These are phyloP conservation scores for Rehmannia glutinosa DNA, from an alignment of 257 asterid species.

Conservation along the genomic window DNA sequence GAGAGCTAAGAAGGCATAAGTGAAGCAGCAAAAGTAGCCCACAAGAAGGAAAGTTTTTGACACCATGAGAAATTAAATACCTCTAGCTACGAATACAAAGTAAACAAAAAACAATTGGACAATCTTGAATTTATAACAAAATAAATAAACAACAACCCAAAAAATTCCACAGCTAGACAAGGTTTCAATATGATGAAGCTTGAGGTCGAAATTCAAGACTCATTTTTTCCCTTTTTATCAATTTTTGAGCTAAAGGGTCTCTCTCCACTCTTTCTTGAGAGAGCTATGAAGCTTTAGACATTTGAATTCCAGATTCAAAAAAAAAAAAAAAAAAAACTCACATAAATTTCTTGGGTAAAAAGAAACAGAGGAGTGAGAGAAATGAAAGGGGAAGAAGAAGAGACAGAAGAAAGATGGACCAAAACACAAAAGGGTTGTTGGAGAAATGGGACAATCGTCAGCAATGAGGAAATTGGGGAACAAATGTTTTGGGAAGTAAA, in stretches of 20 bases:
- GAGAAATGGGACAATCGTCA: neutral
- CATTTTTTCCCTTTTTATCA: neutral
- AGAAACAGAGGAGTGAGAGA: neutral
- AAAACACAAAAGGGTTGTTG: neutral
- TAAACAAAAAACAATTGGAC: neutral
- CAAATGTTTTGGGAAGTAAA: neutral
- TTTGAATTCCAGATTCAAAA: neutral
- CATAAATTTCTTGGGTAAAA: too few relatives aligned
- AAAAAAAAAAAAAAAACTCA: too few relatives aligned
- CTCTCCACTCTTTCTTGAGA: neutral
- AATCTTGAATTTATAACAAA: neutral
- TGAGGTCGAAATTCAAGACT: neutral
- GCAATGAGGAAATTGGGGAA: neutral
- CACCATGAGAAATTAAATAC: conserved; percentile 20
- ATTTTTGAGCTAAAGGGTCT: too few relatives aligned
- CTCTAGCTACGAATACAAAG: neutral
- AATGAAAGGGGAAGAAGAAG: neutral
- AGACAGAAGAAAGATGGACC: neutral
- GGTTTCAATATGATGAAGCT: neutral
- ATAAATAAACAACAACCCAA: neutral
- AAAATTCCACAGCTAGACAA: neutral
- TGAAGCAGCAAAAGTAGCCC: conserved; percentile 17
- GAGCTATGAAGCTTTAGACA: neutral
- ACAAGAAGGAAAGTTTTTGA: conserved; percentile 12
- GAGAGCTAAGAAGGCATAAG: conserved; percentile 15